Evolutionary conservation across 768 basidiomycete genomes (phyloP).

Genomic region (Termitomyces sp.): DNA sequence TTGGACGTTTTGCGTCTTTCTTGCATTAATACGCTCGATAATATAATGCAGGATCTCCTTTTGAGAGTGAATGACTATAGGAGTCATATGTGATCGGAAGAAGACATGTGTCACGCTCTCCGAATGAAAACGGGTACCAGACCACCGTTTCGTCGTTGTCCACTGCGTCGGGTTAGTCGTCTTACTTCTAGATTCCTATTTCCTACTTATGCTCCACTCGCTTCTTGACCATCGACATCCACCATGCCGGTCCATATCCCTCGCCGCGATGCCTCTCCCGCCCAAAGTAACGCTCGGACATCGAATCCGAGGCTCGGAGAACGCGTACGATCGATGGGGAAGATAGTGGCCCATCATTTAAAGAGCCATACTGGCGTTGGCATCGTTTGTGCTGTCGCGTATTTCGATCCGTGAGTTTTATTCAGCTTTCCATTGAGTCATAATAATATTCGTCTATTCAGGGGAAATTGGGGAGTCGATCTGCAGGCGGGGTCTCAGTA

Average conservation of each 20-base stretch:
- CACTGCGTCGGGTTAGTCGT: constrained; percentile 36
- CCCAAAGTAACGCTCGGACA: background rate
- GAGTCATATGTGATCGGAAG: background rate
- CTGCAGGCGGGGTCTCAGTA: constrained; percentile 81
- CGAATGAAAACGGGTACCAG: constrained; percentile 28
- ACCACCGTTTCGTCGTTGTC: constrained; percentile 35
- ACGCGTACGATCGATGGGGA: constrained; percentile 28
- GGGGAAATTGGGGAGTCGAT: constrained; percentile 90
- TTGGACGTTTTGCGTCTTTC: background rate
- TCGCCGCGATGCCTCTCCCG: background rate
- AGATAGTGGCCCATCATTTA: constrained; percentile 43
- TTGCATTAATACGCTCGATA: background rate
- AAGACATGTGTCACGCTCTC: constrained; percentile 12
- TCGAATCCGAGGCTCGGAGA: constrained; percentile 6
- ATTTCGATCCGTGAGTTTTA: constrained; percentile 77
- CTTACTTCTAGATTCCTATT: constrained; percentile 23
- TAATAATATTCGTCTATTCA: constrained; percentile 17
- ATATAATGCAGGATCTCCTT: background rate
- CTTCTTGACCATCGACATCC: background rate
- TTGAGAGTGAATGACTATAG: background rate
- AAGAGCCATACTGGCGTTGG: constrained; percentile 76
- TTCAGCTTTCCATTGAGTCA: background rate
- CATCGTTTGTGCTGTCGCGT: constrained; percentile 84
- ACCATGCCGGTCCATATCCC: background rate
- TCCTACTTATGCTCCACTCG: constrained; percentile 20